Base-by-base conservation (phyloP, 1,284 basidiomycete genomes). In the Anthracocystis setariae region DNA sequence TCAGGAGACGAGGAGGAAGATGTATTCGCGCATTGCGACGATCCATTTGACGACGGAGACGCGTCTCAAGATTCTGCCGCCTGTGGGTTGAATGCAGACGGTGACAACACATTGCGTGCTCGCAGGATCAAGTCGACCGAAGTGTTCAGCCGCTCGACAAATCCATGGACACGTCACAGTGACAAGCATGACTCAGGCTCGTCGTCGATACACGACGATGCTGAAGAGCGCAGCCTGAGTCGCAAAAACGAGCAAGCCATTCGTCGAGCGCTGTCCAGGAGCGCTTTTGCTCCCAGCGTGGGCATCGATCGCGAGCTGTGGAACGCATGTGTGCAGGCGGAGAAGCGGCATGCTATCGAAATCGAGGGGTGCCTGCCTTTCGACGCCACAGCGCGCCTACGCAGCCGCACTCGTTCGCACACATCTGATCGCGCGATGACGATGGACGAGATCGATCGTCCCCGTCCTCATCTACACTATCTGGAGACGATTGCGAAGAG, bases 1-100 rank as follows among this genome's bases (percentile, higher is more conserved):
- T 52, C 91, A 88, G 46, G 85, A 90, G 89, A 91, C 8, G 94
- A 94, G 62, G 92, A 95, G 77, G 67, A 70, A 5, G 77, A 79
- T 39, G 53, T 73, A 9, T 79, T 79, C 60, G 77, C 73, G 9
- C 49, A 55, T 7, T 39, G 67, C 18, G 71, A 71, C 29, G 65
- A 74, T 3, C 39, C 53, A 21, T 39, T 47, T 3, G 58, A 67
- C 3, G 71, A 67, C 2, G 45, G 35, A 13, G 48, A 47, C n/a
- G 39, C 12, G 9, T 47, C 46, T 2, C 29, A 44, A 15, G 48
- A 60, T 20, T 24, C 44, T 15, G 25, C 27, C 24, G 12, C 3
- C 0, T 24, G 37, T 9, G 47, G 25, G 21, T 17, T 38, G 8
- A 43, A 25, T 13, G 46, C 43, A 8, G 69, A 67, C 10, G 63